A percentile compares a stretch with the other conserved stretches of the same genome.
Conservation (phyloP, 345 rosid genomes). For the Cardamine occulta region DNA sequence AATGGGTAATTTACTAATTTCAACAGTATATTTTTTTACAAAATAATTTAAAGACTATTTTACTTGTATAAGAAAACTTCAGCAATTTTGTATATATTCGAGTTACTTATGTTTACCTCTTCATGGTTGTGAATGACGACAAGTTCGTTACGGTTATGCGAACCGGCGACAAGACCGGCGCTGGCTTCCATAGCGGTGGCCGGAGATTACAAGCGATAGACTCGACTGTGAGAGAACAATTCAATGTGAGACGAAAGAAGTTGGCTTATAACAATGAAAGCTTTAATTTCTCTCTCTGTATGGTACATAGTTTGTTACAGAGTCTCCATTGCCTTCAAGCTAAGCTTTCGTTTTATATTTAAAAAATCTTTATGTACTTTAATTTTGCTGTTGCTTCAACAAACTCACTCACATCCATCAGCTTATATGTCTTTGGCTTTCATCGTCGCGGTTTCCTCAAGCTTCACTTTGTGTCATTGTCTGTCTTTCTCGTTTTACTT, state of each 20-base stretch:
- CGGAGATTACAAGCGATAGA: not conserved
- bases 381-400: slow-evolving; percentile 18
- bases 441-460: slow-evolving; percentile 41
- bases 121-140: slow-evolving; percentile 98
- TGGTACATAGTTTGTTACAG: slow-evolving; percentile 65
- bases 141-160: slow-evolving; percentile 98
- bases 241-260: slow-evolving; percentile 18
- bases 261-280: slow-evolving; percentile 45
- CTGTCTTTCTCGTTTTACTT: not conserved
- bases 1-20: too few relatives aligned
- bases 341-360: slow-evolving; percentile 60
- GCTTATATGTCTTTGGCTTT: slow-evolving; percentile 30
- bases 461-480: slow-evolving; percentile 7
- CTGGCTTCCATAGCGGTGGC: slow-evolving; percentile 82
- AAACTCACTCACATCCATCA: slow-evolving; percentile 35
- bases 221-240: slow-evolving; percentile 7
- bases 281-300: slow-evolving; percentile 36
- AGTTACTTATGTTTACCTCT: slow-evolving; percentile 56
- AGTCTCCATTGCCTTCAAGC: slow-evolving; percentile 95
- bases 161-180: slow-evolving; percentile 97
- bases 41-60: not conserved
- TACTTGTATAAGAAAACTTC: not conserved
- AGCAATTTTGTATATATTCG: not conserved
- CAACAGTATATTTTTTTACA: too few relatives aligned
- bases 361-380: not conserved